Evolutionary conservation across 805 yeast genomes (phyloP), one percentile per base, ranked within the genome.

Genomic region (Scheffersomyces ergatensis): DNA sequence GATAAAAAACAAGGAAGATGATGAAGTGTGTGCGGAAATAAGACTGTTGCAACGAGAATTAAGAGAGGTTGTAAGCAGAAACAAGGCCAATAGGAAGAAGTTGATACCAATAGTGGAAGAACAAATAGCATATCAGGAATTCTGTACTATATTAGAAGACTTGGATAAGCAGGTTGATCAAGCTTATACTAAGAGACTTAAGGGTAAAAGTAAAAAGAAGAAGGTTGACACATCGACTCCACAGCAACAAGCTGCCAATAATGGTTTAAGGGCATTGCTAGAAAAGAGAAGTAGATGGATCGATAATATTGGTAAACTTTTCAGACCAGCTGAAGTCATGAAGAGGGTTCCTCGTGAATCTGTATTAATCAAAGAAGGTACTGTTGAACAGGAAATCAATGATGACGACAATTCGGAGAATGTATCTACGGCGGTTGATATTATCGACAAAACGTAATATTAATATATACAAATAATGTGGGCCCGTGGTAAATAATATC

Each of bases 141-240:
- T 88, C 60, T 72, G 83, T 43, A 85, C 92, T 11, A 90, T 93
- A 39, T 63, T 89, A 44, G 98, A 93, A 42, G 98, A 93, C 57
- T 71, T 93, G 50, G 97, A 93, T 60, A 93, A 92, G 60, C 99
- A 93, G 63, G 90, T 93, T 27, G 99, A 93, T 58, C 97, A 88
- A 60, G 90, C 95, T 16, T 93, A 90, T 58, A 67, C 85, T 47
- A 85, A 89, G 60, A 72, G 97, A 44, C 76, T 85, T 41, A 80
- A 89, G 51, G 88, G 82, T 6, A 82, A 89, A 42, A 85, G 76
- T 54, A 80, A 78, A 57, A 71, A 78, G 50, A 80, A 80, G 64
- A 83, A 82, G 64, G 67, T 63, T 24, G 53, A 54, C 4, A 58
- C 53, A 20, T 45, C 51, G n/a, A 55, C 53, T 23, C 60, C 66